Evolutionary conservation across 495 filamentous ascomycete genomes (phyloP).

Genomic region (Pyrenopolyporus hunteri): DNA sequence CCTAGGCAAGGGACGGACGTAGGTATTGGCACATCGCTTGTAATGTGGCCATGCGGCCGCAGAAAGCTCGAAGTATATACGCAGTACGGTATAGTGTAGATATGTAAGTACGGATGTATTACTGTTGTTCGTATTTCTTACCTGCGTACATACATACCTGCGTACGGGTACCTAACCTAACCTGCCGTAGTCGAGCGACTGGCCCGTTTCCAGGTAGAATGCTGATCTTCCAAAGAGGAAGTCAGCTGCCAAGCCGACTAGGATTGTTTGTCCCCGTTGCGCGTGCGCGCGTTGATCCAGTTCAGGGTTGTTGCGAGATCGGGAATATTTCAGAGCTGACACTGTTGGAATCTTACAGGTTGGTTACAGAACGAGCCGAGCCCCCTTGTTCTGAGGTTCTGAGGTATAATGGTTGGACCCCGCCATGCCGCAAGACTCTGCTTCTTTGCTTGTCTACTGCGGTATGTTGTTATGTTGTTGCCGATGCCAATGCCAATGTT

Average conservation of each 20-base stretch:
- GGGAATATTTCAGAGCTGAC: constrained; percentile 36
- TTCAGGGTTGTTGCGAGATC: constrained; percentile 29
- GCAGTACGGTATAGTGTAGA: no score
- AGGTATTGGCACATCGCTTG: no score
- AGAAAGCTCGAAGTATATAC: constrained; percentile 19
- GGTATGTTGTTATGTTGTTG: background rate
- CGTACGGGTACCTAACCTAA: constrained; percentile 31
- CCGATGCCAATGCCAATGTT: no score
- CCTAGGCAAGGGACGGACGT: constrained; percentile 28
- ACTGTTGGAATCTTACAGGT: constrained; percentile 35
- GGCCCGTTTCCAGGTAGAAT: constrained; percentile 19
- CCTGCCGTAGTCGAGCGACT: no score
- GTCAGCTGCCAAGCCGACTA: constrained; percentile 47
- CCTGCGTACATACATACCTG: constrained; percentile 10
- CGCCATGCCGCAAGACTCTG: constrained; percentile 29
- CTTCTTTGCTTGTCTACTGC: constrained; percentile 5
- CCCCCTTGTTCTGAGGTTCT: constrained; percentile 15
- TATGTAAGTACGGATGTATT: constrained; percentile 13
- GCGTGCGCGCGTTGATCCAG: constrained; percentile 21
- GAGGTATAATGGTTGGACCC: constrained; percentile 32
- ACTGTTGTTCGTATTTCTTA: constrained; percentile 40
- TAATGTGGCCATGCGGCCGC: constrained; percentile 24
- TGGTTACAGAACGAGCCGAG: constrained; percentile 26
- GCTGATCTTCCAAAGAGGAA: constrained; percentile 38
- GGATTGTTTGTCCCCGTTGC: constrained; percentile 34